Evolutionary conservation across 2,329 filamentous ascomycete genomes (phyloP), one percentile per base, ranked within the genome.

Genomic region (Fusarium newnesense): DNA sequence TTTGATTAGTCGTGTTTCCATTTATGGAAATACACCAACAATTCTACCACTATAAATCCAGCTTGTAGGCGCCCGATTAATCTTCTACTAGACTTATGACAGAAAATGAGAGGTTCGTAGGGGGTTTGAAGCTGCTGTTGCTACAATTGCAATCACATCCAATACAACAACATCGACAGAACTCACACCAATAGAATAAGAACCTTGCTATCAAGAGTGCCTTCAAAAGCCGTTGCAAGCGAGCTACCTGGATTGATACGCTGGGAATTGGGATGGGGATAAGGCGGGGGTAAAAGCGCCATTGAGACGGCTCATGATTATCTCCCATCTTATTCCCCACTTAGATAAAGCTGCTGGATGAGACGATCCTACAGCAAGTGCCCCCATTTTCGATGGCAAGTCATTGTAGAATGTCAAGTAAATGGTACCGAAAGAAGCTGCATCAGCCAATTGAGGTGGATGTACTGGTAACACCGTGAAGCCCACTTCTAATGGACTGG

Each of bases 331-430:
- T 19, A 9, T 18, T 19, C 57, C 57, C 57, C 46, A 60, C 57
- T n/a, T 21, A 60, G 57, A 42, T 60, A 60, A 60, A 54, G 21
- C 46, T 26, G n/a, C 21, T 1, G 19, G 36, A 32, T 40, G 28
- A 9, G 40, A 26, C 9, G 18, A 21, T 30, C 44, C 12, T 60
- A 53, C 18, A 40, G 10, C 19, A 21, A 4, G n/a, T 21, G 36
- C 44, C 57, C 57, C 57, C 57, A 60, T 60, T 40, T 26, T 50
- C 10, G 57, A 40, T 54, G 34, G 28, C 7, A 50, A 7, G 34
- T 36, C 7, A 26, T 9, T 53, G 9, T 18, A 10, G 26, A 3
- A 59, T 24, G 24, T 7, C 42, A 59, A 49, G 26, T 43, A 46
- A 26, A 46, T 16, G 40, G 18, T 46, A 58, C 40, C n/a, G 7